A percentile compares a stretch with the other conserved stretches of the same genome.
These are phyloP conservation scores for Backusella circina DNA, from an alignment of 192 early-diverging fungal genomes.

Conservation along the genomic window DNA sequence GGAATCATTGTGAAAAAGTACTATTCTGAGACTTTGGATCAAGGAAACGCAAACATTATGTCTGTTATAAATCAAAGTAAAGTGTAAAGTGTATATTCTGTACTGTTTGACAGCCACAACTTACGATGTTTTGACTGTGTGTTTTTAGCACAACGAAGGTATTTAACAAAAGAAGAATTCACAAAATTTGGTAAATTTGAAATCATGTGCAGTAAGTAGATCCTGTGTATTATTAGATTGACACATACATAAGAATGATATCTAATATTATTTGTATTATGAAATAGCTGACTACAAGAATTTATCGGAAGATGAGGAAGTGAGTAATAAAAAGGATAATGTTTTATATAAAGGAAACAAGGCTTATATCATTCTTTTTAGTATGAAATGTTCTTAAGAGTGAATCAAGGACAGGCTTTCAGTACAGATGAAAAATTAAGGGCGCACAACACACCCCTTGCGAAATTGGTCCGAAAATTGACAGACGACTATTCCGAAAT, in stretches of 20 bases:
- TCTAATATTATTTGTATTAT: neutral
- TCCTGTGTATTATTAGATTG: neutral
- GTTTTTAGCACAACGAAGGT: neutral
- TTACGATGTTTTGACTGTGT: neutral
- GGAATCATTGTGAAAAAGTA: neutral
- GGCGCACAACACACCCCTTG: neutral
- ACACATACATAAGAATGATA: neutral
- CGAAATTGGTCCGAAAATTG: neutral
- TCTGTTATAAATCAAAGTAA: neutral
- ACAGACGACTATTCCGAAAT: neutral
- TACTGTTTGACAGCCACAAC: neutral
- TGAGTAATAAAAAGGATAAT: neutral
- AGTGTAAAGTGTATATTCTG: no score
- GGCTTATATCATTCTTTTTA: neutral
- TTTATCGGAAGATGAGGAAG: constrained; percentile 2
- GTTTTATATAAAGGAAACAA: neutral
- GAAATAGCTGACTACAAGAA: neutral
- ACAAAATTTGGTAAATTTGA: neutral
- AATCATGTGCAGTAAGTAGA: neutral
- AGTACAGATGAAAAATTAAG: neutral
- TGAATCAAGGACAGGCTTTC: neutral
- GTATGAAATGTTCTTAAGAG: constrained; percentile 6
- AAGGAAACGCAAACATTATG: neutral
- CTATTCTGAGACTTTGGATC: neutral
- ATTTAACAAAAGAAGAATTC: neutral